Percentiles rank a stretch among this genome's conserved stretches.
Evolutionary conservation across 2,329 filamentous ascomycete genomes (phyloP).

Genomic region (Tolypocladium nubicola): DNA sequence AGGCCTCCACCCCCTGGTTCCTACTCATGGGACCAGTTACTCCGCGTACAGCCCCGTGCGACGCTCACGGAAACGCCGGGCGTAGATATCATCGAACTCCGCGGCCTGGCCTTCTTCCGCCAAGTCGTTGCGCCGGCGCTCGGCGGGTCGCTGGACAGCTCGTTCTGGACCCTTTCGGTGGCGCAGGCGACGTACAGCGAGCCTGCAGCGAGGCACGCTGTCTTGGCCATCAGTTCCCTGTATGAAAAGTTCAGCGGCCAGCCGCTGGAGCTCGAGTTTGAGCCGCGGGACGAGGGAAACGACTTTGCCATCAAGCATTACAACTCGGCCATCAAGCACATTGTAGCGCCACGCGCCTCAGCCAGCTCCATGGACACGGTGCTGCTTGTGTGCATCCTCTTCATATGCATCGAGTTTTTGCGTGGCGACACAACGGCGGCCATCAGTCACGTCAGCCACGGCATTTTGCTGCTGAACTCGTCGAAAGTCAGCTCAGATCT

Average conservation of each 20-base stretch:
- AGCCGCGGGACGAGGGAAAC: constrained; percentile 7
- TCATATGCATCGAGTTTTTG: constrained; percentile 32
- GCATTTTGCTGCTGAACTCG: constrained; percentile 22
- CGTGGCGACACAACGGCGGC: constrained; percentile 24
- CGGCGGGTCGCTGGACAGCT: constrained; percentile 22
- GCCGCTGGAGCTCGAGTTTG: constrained; percentile 6
- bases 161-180: constrained; percentile 30
- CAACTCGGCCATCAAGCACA: constrained; percentile 25
- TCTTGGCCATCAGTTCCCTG: constrained; percentile 27
- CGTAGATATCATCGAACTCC: constrained; percentile 11
- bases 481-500: constrained; percentile 16
- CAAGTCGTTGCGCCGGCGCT: constrained; percentile 23
- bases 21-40: constrained; percentile 24
- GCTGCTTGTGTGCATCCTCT: constrained; percentile 28
- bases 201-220: constrained; percentile 24
- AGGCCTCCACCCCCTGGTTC: constrained; percentile 17
- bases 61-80: constrained; percentile 11
- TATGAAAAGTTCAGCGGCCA: constrained; percentile 17
- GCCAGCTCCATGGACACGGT: constrained; percentile 19
- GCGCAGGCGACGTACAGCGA: constrained; percentile 25
- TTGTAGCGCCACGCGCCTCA: constrained; percentile 11
- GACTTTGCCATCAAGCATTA: constrained; percentile 27
- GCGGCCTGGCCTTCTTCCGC: constrained; percentile 26
- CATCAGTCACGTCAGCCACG: constrained; percentile 26
- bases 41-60: constrained; percentile 11